Evolutionary conservation across 192 early-diverging fungal species (phyloP).

Genomic region (Entomortierella parvispora): DNA sequence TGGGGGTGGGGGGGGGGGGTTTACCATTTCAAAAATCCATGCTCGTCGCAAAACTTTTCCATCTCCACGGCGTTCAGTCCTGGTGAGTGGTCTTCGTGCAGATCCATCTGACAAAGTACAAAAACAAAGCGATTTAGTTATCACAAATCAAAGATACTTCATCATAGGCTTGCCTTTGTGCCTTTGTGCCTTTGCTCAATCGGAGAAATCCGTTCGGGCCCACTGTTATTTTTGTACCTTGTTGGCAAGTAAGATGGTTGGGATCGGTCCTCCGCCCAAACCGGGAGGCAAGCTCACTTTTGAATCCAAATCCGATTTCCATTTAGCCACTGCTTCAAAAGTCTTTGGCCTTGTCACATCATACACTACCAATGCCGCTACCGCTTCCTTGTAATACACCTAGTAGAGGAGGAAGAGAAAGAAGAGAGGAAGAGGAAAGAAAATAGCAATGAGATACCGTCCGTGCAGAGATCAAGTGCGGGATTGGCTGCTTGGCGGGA

Average conservation of each 20-base stretch:
- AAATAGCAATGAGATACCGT: not conserved
- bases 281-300: slow-evolving; percentile 62
- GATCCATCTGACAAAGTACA: slow-evolving; percentile 50
- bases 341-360: slow-evolving; percentile 66
- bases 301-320: slow-evolving; percentile 68
- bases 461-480: not conserved
- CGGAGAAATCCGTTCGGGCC: no score
- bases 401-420: not conserved
- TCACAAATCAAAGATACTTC: not conserved
- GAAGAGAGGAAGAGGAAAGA: not conserved
- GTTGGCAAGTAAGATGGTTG: slow-evolving; percentile 66
- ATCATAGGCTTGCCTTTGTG: no score
- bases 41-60: slow-evolving; percentile 62
- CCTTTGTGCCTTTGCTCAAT: no score
- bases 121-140: slow-evolving; percentile 4
- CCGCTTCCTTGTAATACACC: slow-evolving; percentile 71
- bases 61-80: slow-evolving; percentile 51
- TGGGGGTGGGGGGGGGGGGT: no score
- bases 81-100: slow-evolving; percentile 50
- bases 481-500: not conserved
- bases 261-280: slow-evolving; percentile 63
- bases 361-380: slow-evolving; percentile 68
- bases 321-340: slow-evolving; percentile 65
- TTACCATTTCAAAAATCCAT: slow-evolving; percentile 66
- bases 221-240: no score